Base-by-base conservation (phyloP, 768 basidiomycete genomes). In the Suillus placidus region DNA sequence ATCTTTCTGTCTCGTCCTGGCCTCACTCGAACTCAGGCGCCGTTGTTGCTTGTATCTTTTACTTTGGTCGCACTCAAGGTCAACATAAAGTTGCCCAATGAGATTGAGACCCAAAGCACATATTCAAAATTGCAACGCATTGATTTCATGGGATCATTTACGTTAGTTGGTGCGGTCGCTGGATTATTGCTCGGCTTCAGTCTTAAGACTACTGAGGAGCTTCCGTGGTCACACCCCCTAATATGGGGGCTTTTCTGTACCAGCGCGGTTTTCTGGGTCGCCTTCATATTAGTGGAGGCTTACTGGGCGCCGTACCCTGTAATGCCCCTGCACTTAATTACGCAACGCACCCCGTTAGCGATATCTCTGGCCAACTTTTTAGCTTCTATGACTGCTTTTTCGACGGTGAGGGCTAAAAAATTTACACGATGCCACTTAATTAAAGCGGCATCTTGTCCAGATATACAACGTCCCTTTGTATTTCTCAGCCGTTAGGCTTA, bases 401-500 rank as follows among this genome's bases (percentile, higher is more conserved):
- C 92, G 1, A 90, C 88, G 87, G 92, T 88, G 75, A 72, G 80
- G 69, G 49, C 42, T 34, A 23, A 60, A 63, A 64, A 61, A 45
- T 49, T 30, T 37, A 54, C 35, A 7, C 20, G 6, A 26, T 37
- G 23, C 30, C n/a, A 45, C 49, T 60, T 51, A 60, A 64, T 71
- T 37, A 67, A n/a, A 57, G 62, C 45, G 49, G 51, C 30, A 30
- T 67, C 45, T 70, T 62, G 65, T 12, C 54, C 66, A 84, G 93
- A 82, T 97, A 26, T 96, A 95, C 76, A 95, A 94, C 74, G 83
- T 93, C 34, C 94, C 95, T 7, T 76, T 97, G 85, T 97, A 92
- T 79, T 97, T 95, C 73, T 87, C 91, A 66, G 90, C 93, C 23
- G 95, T 95, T 43, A 83, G 87, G 71, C 78, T 92, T 34, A 80